Conservation (phyloP, 2,329 filamentous ascomycete species). For the Chalara sp. region DNA sequence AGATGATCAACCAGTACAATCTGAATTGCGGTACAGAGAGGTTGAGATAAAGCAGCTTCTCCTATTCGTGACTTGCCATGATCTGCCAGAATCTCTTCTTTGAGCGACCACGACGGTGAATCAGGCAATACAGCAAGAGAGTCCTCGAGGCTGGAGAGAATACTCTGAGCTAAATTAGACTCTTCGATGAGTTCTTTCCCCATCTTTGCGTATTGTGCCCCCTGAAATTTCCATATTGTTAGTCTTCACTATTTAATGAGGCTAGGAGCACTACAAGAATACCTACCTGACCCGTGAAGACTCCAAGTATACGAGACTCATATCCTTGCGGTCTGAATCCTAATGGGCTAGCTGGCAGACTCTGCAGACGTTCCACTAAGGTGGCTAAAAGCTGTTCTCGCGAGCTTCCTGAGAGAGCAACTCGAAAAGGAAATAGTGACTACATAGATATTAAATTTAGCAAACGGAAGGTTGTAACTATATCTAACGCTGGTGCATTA, state of each 20-base stretch:
- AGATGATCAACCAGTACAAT: conserved; percentile 23
- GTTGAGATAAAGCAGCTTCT: conserved; percentile 14
- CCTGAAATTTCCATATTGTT: conserved; percentile 2
- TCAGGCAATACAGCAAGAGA: no score
- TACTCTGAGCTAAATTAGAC: not conserved
- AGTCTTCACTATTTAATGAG: no score
- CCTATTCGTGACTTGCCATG: conserved; percentile 10
- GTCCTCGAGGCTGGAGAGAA: no score
- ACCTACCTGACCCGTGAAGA: conserved; percentile 17
- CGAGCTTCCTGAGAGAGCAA: no score
- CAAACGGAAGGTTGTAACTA: no score
- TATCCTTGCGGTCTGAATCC: not conserved
- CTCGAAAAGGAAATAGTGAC: no score
- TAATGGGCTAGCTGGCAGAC: not conserved
- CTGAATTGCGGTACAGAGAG: conserved; percentile 21
- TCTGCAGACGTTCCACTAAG: not conserved
- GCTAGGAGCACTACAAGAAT: no score
- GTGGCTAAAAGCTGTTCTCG: not conserved
- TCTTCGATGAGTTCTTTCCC: conserved; percentile 6
- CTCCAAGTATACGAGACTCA: not conserved
- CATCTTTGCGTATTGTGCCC: conserved; percentile 16
- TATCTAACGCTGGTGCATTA: no score
- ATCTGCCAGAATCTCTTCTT: not conserved
- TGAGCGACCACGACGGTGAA: no score
- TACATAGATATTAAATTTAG: no score